A percentile compares a stretch with the other conserved stretches of the same genome.
These are phyloP conservation scores for Neurospora sp. DNA, from an alignment of 495 filamentous ascomycete species.

Conservation along the genomic window DNA sequence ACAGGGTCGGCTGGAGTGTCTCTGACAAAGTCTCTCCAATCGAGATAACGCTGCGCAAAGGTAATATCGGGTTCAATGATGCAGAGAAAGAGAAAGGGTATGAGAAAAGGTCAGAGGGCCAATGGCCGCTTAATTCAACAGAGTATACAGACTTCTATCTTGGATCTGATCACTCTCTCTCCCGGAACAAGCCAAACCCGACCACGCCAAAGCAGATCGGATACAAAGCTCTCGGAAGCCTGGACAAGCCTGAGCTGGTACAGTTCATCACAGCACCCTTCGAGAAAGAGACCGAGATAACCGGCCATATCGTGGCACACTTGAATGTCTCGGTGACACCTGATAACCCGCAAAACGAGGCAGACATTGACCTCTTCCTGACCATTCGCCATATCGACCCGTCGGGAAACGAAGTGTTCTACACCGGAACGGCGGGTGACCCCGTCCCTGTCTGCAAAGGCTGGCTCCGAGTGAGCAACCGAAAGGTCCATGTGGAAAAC, in stretches of 20 bases:
- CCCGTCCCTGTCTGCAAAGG: conserved; percentile 42
- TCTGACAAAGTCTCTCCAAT: conserved; percentile 46
- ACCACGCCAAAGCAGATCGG: conserved; percentile 26
- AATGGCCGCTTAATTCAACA: conserved; percentile 56
- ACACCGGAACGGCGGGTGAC: conserved; percentile 47
- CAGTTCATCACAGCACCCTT: conserved; percentile 48
- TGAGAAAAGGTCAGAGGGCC: conserved; percentile 40
- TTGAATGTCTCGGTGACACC: conserved; percentile 48
- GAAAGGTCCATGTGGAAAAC: conserved; percentile 40
- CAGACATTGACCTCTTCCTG: conserved; percentile 57
- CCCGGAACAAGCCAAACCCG: conserved; percentile 6
- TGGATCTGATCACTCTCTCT: conserved; percentile 27
- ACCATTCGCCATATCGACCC: conserved; percentile 49
- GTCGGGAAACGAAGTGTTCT: conserved; percentile 49
- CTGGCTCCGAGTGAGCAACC: conserved; percentile 47
- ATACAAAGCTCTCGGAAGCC: conserved; percentile 45
- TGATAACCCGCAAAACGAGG: conserved; percentile 14
- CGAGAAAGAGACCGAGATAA: conserved; percentile 50
- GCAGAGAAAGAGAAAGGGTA: conserved; percentile 44
- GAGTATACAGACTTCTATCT: conserved; percentile 49
- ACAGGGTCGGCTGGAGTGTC: conserved; percentile 46
- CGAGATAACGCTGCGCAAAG: conserved; percentile 47
- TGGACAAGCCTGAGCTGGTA: conserved; percentile 36
- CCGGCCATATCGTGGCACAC: conserved; percentile 53
- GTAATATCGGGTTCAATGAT: conserved; percentile 53